Evolutionary conservation across 2,329 filamentous ascomycete species (phyloP), one percentile per base, ranked within the genome.

Genomic region (Pseudogymnoascus sp.): DNA sequence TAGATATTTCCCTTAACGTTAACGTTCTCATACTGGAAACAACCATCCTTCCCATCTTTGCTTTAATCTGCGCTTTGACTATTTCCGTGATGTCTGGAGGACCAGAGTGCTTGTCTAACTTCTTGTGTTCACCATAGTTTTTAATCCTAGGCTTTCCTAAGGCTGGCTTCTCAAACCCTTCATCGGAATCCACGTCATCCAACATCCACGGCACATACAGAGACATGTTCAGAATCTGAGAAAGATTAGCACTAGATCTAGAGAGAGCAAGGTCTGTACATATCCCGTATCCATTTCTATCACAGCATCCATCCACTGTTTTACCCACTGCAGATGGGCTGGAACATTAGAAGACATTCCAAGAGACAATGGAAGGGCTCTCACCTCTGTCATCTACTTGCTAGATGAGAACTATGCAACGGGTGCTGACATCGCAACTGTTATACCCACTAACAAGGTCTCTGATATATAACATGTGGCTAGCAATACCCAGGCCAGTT

Each of bases 361-460:
- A 18, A 18, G 38, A 18, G 16, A 18, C 38, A 42, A 18, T 42
- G n/a, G 38, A 42, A 42, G n/a, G 38, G 12, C 5, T 16, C 5
- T 3, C 38, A 42, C 38, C 38, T 42, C 16, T 42, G 38, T 42
- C 38, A 42, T 42, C 38, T 18, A 42, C 38, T 44, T 67, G 11
- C 66, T 31, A 69, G 35, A 67, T 31, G 21, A 69, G 62, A 16
- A 60, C 18, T 28, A 69, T 67, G 1, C 38, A 42, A 44, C 63
- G 44, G 1, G 65, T 67, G 38, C 40, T 44, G 25, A 67, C 62
- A 18, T 63, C 11, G 40, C 42, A 67, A 33, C 53, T 64, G 50
- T 69, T 67, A 59, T 69, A 69, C 60, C 65, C 33, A 23, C 53
- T 61, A 47, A 69, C 63, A 10, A 69, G 53, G 4, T 67, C 64